Conservation (phyloP, 1,139 yeast species). For the Suhomyces panamericanus region DNA sequence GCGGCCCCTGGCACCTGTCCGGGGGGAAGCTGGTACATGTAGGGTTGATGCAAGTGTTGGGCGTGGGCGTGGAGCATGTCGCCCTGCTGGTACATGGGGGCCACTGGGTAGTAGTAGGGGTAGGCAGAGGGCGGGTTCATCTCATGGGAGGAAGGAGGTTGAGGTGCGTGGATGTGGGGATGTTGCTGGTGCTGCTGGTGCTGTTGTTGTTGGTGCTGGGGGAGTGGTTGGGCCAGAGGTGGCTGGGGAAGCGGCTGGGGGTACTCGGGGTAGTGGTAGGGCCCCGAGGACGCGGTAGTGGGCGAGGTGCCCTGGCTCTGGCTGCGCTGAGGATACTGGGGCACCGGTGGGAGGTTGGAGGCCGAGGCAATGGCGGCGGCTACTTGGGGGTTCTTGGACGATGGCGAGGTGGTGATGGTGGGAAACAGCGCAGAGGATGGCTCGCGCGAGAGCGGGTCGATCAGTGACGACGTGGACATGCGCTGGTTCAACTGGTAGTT, state of each 20-base stretch:
- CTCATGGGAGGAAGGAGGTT: slow-evolving; percentile 4
- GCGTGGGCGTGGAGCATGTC: slow-evolving; percentile 3
- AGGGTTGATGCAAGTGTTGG: slow-evolving; percentile 9
- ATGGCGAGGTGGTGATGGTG: slow-evolving; percentile 6
- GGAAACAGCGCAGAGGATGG: slow-evolving; percentile 6
- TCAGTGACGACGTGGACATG: slow-evolving; percentile 8
- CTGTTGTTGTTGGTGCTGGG: background rate
- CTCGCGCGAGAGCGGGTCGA: slow-evolving; percentile 11
- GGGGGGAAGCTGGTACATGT: slow-evolving; percentile 10
- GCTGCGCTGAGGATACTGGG: slow-evolving; percentile 9
- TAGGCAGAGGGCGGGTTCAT: slow-evolving; percentile 5
- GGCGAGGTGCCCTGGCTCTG: slow-evolving; percentile 11
- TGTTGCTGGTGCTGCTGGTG: slow-evolving; percentile 10
- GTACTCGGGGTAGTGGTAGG: slow-evolving; percentile 4
- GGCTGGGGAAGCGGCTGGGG: slow-evolving; percentile 1
- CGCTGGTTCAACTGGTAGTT: slow-evolving; percentile 14
- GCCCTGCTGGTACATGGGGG: slow-evolving; percentile 9
- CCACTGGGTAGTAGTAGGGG: slow-evolving; percentile 12
- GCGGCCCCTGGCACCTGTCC: slow-evolving; percentile 9
- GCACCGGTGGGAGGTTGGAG: slow-evolving; percentile 8
- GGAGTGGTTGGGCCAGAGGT: background rate
- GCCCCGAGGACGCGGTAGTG: background rate
- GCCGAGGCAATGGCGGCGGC: background rate
- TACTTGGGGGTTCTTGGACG: background rate
- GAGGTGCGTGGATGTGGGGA: slow-evolving; percentile 11